These are phyloP conservation scores for Colletotrichum australisinense DNA, from an alignment of 2,329 filamentous ascomycete genomes.

Conservation along the genomic window DNA sequence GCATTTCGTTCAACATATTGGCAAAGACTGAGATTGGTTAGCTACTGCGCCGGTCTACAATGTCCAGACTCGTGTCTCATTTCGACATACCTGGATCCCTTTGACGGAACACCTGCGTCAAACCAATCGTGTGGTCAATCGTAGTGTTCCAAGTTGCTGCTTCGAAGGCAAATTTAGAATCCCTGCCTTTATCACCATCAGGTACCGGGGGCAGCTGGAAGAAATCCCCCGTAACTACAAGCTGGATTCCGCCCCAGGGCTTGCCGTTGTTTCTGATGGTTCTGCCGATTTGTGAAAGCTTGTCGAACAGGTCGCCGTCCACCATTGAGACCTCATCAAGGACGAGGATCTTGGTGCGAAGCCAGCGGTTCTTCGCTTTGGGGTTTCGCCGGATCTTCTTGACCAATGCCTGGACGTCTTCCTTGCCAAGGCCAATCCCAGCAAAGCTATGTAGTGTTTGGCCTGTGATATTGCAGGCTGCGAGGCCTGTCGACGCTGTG, in stretches of 20 bases:
- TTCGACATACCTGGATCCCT: slow-evolving; percentile 74
- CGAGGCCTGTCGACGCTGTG: slow-evolving; percentile 94
- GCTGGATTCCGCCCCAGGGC: slow-evolving; percentile 94
- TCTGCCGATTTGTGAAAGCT: slow-evolving; percentile 88
- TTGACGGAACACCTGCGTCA: slow-evolving; percentile 97
- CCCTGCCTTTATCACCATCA: slow-evolving; percentile 71
- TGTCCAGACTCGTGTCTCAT: not conserved
- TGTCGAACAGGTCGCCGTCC: slow-evolving; percentile 96
- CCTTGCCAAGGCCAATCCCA: slow-evolving; percentile 95
- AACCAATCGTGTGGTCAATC: slow-evolving; percentile 93
- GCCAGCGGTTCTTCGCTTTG: slow-evolving; percentile 90
- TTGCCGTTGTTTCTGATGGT: slow-evolving; percentile 89
- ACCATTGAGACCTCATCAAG: slow-evolving; percentile 99
- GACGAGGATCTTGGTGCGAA: slow-evolving; percentile 86
- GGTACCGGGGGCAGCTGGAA: slow-evolving; percentile 97
- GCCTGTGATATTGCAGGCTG: slow-evolving; percentile 96
- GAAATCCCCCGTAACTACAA: slow-evolving; percentile 96
- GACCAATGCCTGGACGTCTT: slow-evolving; percentile 81
- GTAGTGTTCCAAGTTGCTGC: slow-evolving; percentile 91
- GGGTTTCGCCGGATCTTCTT: slow-evolving; percentile 91
- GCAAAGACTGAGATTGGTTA: slow-evolving; percentile 75
- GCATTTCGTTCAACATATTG: slow-evolving; percentile 97
- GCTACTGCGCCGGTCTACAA: not conserved
- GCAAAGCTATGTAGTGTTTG: slow-evolving; percentile 96
- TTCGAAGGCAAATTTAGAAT: slow-evolving; percentile 92